A percentile compares a stretch with the other conserved stretches of the same genome.
phyloP scores from a whole-genome alignment of 768 basidiomycete species.

The Pleurotus pulmonarius region DNA sequence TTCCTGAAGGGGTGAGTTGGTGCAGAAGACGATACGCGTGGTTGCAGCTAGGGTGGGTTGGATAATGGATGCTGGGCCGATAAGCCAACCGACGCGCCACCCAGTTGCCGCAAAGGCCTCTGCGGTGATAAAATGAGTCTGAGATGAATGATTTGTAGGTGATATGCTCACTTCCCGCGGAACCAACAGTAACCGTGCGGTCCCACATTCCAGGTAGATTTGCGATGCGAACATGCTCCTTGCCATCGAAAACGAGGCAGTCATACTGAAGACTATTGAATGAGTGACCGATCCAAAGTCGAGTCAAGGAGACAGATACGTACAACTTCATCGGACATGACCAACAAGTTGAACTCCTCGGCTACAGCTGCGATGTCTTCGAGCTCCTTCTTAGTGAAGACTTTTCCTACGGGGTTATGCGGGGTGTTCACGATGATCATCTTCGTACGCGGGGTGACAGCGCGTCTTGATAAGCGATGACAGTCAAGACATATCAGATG shows the following conservation, averaged over 20 bases:
- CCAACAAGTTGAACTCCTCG: slow-evolving; percentile 86
- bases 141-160: not conserved
- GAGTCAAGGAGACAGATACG: slow-evolving; percentile 22
- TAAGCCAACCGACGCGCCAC: slow-evolving; percentile 96
- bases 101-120: slow-evolving; percentile 97
- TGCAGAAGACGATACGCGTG: slow-evolving; percentile 94
- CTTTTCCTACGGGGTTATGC: slow-evolving; percentile 98
- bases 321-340: slow-evolving; percentile 97
- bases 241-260: slow-evolving; percentile 82
- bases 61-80: slow-evolving; percentile 82
- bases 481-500: not conserved
- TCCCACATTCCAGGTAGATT: slow-evolving; percentile 99
- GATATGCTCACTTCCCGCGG: slow-evolving; percentile 76
- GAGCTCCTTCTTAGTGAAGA: slow-evolving; percentile 82
- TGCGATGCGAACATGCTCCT: slow-evolving; percentile 90
- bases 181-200: slow-evolving; percentile 91
- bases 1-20: slow-evolving; percentile 93
- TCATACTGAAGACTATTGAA: slow-evolving; percentile 64
- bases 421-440: slow-evolving; percentile 96
- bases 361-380: slow-evolving; percentile 83
- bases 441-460: slow-evolving; percentile 87
- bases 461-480: slow-evolving; percentile 40
- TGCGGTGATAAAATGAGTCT: slow-evolving; percentile 24
- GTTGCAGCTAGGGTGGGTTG: slow-evolving; percentile 84
- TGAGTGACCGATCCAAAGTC: slow-evolving; percentile 1